Conservation (phyloP, 1,284 basidiomycete genomes). For the Ustilago xerochloae region DNA sequence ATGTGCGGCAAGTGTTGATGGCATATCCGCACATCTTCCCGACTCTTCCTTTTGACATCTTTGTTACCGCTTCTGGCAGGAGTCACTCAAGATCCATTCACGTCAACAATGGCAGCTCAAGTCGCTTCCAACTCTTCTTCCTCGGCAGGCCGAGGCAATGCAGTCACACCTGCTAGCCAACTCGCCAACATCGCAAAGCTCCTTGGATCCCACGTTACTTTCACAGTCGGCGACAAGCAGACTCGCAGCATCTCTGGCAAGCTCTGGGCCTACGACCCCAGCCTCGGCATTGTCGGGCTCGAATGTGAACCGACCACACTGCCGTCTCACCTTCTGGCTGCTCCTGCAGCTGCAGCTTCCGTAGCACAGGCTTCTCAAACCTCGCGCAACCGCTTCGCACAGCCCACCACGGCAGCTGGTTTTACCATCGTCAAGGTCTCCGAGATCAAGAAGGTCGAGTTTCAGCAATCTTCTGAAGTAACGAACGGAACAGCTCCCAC, state of each 20-base stretch:
- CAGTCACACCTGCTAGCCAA: slow-evolving; percentile 21
- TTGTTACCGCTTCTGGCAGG: background rate
- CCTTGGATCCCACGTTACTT: slow-evolving; percentile 34
- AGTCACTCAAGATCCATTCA: background rate
- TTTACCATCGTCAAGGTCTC: slow-evolving; percentile 61
- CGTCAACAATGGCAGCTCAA: slow-evolving; percentile 20
- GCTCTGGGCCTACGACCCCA: slow-evolving; percentile 64
- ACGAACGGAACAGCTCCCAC: slow-evolving; percentile 13
- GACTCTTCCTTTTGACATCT: background rate
- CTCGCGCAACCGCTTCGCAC: slow-evolving; percentile 35
- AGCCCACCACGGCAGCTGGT: slow-evolving; percentile 35
- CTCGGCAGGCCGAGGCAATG: slow-evolving; percentile 17
- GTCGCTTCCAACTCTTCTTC: slow-evolving; percentile 8
- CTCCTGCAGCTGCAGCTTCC: slow-evolving; percentile 49
- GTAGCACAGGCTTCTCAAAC: slow-evolving; percentile 42
- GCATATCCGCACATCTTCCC: slow-evolving; percentile 5
- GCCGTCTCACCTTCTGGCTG: slow-evolving; percentile 27
- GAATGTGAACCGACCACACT: slow-evolving; percentile 47
- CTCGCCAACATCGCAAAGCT: slow-evolving; percentile 36
- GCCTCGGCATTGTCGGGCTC: slow-evolving; percentile 54
- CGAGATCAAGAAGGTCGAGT: slow-evolving; percentile 54
- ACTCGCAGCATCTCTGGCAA: slow-evolving; percentile 48
- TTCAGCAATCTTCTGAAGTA: slow-evolving; percentile 12
- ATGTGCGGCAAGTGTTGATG: background rate
- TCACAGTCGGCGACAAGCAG: slow-evolving; percentile 44